phyloP scores from a whole-genome alignment of 352 stramenopile genomes.

The Phytophthora constricta region DNA sequence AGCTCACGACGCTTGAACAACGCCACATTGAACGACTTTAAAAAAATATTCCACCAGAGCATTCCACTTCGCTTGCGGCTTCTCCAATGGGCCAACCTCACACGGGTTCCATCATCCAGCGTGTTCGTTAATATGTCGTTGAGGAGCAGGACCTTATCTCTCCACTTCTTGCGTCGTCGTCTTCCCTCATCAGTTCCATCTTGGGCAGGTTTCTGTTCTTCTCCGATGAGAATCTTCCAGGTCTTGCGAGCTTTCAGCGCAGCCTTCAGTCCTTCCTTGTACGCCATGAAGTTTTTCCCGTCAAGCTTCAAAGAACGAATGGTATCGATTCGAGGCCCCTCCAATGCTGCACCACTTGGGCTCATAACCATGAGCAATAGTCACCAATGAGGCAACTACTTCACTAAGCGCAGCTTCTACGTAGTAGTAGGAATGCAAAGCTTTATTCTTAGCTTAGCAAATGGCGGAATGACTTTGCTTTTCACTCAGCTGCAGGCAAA shows the following conservation, averaged over 20 bases:
- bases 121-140: slow-evolving; percentile 27
- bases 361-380: slow-evolving; percentile 19
- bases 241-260: slow-evolving; percentile 6
- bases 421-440: background rate
- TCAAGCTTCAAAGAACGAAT: slow-evolving; percentile 10
- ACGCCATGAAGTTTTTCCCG: slow-evolving; percentile 15
- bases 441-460: background rate
- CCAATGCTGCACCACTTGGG: slow-evolving; percentile 7
- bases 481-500: no score
- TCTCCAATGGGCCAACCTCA: slow-evolving; percentile 16
- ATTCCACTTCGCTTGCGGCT: slow-evolving; percentile 16
- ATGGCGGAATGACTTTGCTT: background rate
- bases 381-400: background rate
- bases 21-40: slow-evolving; percentile 20
- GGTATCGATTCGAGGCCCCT: slow-evolving; percentile 4
- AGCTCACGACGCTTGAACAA: slow-evolving; percentile 4
- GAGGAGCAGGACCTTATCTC: slow-evolving; percentile 5
- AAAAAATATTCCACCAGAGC: slow-evolving; percentile 16
- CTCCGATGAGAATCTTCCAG: slow-evolving; percentile 23
- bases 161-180: slow-evolving; percentile 12
- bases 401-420: background rate
- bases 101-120: slow-evolving; percentile 14
- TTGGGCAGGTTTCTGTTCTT: background rate
- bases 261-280: slow-evolving; percentile 21
- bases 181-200: background rate